Evolutionary conservation across 1,284 basidiomycete genomes (phyloP).

Genomic region (Cronartium ribicola): DNA sequence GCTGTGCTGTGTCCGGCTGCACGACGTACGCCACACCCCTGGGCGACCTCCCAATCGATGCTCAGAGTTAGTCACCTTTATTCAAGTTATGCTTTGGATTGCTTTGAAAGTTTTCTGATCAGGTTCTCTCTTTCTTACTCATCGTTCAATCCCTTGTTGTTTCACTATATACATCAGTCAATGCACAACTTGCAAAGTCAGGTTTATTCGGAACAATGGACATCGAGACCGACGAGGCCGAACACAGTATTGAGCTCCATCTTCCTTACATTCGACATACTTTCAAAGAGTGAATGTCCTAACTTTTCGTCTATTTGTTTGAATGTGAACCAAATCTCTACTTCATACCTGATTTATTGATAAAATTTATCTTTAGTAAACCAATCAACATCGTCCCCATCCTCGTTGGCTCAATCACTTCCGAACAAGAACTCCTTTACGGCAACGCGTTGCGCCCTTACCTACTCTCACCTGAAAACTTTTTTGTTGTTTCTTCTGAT

Average conservation of each 20-base stretch:
- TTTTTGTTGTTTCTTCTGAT: slow-evolving; percentile 89
- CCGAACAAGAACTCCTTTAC: slow-evolving; percentile 61
- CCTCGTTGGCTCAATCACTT: slow-evolving; percentile 75
- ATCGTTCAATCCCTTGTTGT: neutral
- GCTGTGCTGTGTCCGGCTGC: slow-evolving; percentile 78
- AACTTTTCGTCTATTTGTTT: neutral
- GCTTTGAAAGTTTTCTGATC: slow-evolving; percentile 9
- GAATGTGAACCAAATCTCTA: neutral
- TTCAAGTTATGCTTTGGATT: neutral
- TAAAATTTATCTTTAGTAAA: slow-evolving; percentile 54
- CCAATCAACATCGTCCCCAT: slow-evolving; percentile 83
- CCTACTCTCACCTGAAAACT: slow-evolving; percentile 67
- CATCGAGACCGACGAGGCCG: slow-evolving; percentile 72
- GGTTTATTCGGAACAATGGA: slow-evolving; percentile 70
- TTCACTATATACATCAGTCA: slow-evolving; percentile 56
- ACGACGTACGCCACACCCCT: slow-evolving; percentile 76
- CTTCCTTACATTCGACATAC: slow-evolving; percentile 84
- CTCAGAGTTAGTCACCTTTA: slow-evolving; percentile 58
- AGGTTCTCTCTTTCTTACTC: slow-evolving; percentile 14
- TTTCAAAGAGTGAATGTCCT: slow-evolving; percentile 65
- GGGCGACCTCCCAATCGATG: slow-evolving; percentile 73
- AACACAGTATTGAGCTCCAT: slow-evolving; percentile 98
- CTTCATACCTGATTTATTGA: neutral
- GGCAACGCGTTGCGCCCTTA: slow-evolving; percentile 74
- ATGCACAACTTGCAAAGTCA: slow-evolving; percentile 64